Evolutionary conservation across 2,329 filamentous ascomycete genomes (phyloP), one percentile per base, ranked within the genome.

Genomic region (Hymenoscyphus occultus): DNA sequence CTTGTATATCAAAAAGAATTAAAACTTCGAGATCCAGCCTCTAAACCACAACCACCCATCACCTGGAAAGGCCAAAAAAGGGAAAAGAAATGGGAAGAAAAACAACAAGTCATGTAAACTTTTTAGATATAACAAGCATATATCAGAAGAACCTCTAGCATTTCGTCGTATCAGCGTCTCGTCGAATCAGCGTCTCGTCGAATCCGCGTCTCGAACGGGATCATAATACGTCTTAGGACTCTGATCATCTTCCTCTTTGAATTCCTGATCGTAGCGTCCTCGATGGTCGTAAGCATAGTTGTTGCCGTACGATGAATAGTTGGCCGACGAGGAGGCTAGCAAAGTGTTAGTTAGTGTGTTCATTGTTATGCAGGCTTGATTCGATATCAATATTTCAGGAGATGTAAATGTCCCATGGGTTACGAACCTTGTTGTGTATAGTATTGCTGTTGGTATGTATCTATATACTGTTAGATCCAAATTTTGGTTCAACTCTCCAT

Each of bases 211-310:
- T 60, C 64, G 56, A 16, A 65, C 64, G 1, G 64, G 64, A 60
- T 65, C 64, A 13, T 65, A 65, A 31, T 62, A 65, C 3, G 16
- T 59, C 31, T 62, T 65, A 19, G 32, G 57, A 31, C 32, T 51
- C 14, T 39, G 7, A 3, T 54, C 39, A 28, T 63, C 59, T 22
- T 22, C 19, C 16, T 60, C 57, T 22, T 59, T 40, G 22, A 45
- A 48, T 1, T 13, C 22, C 12, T 60, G 40, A 2, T 48, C 28
- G 12, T 51, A 40, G 1, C 12, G 22, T 14, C 9, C 35, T 13
- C 39, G 13, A 16, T n/a, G 14, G 5, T 48, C 39, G 19, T 45
- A 48, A 48, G 22, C 32, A 10, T 31, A 31, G 7, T 45, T 40
- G 6, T 39, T 22, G 58, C 22, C 19, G 13, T 60, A 60, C 2